Evolutionary conservation across 805 yeast genomes (phyloP), one percentile per base, ranked within the genome.

Genomic region (Lipomyces anomalus): DNA sequence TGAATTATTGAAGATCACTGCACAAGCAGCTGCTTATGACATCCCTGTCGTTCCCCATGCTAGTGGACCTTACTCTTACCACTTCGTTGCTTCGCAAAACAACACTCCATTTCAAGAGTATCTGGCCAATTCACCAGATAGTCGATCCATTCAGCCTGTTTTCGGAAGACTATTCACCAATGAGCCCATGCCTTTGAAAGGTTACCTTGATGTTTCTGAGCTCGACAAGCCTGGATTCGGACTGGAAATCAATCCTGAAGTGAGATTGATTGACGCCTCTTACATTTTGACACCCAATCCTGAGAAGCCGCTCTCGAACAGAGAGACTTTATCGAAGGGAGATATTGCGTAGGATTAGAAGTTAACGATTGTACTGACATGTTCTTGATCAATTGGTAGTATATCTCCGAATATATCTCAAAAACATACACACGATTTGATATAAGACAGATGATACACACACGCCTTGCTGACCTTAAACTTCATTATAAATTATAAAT

Each of bases 21-120:
- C 68, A 16, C 76, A 72, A 56, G 76, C 76, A 22, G 74, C 74
- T 39, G 76, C 76, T 17, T 73, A 73, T 52, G 77, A 73, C 51
- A 70, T 72, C 41, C 78, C 77, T 22, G 74, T 73, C 38, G 77
- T 73, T 44, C 76, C 76, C 29, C 77, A 73, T 53, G 77, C 76
- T 28, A 68, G 74, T n/a, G 76, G 77, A 47, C 74, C 76, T 34
- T 72, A 73, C 60, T 71, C 75, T 3, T 72, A 73, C 59, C 76
- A 72, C 56, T 72, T 72, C 52, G 75, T 72, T 40, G 70, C 69
- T 16, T 68, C 74, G 11, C 76, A 71, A 53, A 65, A 66, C 49
- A 72, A 73, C 57, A 71, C 77, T 24, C 76, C 76, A 35, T 73
- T 73, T 68, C 77, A 73, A 57, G 77, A 72, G 57, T 73, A 73